Evolutionary conservation across 1,139 yeast species (phyloP), one percentile per base, ranked within the genome.

Genomic region (Candida sp.): DNA sequence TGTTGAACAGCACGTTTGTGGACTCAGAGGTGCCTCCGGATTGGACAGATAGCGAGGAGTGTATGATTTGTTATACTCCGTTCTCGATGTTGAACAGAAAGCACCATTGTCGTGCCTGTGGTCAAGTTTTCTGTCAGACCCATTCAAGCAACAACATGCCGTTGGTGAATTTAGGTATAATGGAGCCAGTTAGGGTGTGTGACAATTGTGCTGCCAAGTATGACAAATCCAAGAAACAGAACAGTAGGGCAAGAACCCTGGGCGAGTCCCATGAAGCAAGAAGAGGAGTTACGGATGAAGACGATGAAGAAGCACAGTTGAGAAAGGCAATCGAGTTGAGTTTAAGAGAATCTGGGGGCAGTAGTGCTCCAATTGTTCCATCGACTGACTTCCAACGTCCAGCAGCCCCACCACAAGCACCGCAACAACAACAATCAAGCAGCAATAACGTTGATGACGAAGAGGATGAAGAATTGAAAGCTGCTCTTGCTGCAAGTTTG

Each of bases 31-130:
- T 94, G 4, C 98, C 99, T 3, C 99, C 99, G 0, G 98, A 93
- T 61, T 94, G 99, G 99, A 86, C 90, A 26, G 99, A 96, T 63
- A 87, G 92, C 12, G 97, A 92, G 62, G 91, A 90, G 9, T 94
- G 99, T 67, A 93, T 96, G 98, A 85, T 90, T 53, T 91, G 98
- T 61, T 92, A 96, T 49, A 84, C 80, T 35, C 75, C 87, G 11
- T 94, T 94, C 63, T 78, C 96, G 2, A 81, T 93, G 68, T 75
- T 93, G 57, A 92, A 90, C 66, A 79, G 99, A 62, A 92, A 94
- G 65, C 99, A 94, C 67, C 99, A 94, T 69, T 94, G 99, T 66
- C 80, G 99, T 50, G 89, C 96, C 48, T 94, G 99, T 70, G 99
- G 99, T 27, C 98, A 98, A 1, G 97, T 91, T 0, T 94, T 81